Percentiles rank a stretch among this genome's conserved stretches.
These are phyloP conservation scores for Kwoniella pini DNA, from an alignment of 768 basidiomycete genomes.

Conservation along the genomic window DNA sequence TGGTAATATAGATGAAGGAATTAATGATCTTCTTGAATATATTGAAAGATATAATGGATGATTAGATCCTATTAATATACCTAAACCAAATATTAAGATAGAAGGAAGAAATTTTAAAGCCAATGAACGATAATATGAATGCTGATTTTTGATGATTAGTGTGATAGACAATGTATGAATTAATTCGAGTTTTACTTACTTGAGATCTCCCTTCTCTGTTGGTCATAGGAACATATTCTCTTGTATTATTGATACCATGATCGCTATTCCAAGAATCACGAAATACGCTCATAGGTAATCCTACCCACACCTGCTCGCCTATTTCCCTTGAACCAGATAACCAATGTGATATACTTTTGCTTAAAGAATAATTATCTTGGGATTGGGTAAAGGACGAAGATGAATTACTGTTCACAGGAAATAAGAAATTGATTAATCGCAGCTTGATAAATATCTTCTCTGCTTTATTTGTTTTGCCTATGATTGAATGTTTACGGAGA, in stretches of 20 bases:
- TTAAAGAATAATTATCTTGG: too few relatives aligned
- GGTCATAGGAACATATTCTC: conserved; percentile 23
- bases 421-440: too few relatives aligned
- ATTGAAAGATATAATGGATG: conserved; percentile 42
- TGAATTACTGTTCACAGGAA: too few relatives aligned
- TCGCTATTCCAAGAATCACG: background rate
- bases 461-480: too few relatives aligned
- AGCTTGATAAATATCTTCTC: too few relatives aligned
- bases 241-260: background rate
- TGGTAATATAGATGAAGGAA: conserved; percentile 19
- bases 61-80: conserved; percentile 34
- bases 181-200: background rate
- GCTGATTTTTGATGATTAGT: background rate
- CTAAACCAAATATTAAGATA: conserved; percentile 24
- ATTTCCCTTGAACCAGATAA: too few relatives aligned
- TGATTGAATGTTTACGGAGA: too few relatives aligned
- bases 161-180: background rate
- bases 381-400: too few relatives aligned
- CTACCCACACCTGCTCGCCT: too few relatives aligned
- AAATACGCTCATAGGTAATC: too few relatives aligned
- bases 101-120: conserved; percentile 9
- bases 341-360: too few relatives aligned
- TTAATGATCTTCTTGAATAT: conserved; percentile 33
- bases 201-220: conserved; percentile 4
- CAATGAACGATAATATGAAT: background rate